Evolutionary conservation across 495 filamentous ascomycete species (phyloP).

Genomic region (Penicillium daleae): DNA sequence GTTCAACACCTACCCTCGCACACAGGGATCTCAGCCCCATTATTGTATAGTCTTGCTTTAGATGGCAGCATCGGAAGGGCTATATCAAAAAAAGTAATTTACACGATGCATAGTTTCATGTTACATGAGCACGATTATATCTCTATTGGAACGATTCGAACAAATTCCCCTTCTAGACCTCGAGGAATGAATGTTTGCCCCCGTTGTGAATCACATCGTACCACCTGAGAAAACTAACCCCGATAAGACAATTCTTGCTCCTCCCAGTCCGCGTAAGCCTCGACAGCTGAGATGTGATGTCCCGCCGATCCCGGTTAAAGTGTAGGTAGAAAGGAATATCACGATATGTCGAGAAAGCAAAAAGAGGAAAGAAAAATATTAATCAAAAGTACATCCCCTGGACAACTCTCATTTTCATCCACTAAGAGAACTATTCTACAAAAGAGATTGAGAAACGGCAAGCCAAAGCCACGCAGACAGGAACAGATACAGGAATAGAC

Average conservation of each 20-base stretch:
- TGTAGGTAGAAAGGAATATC: background rate
- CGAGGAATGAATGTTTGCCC: background rate
- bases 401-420: conserved; percentile 39
- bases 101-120: background rate
- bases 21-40: background rate
- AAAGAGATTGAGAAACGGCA: conserved; percentile 37
- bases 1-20: conserved; percentile 6
- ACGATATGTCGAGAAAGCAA: background rate
- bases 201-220: background rate
- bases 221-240: background rate
- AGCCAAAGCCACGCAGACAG: conserved; percentile 18
- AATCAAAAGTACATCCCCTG: conserved; percentile 16
- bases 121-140: background rate
- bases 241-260: too few relatives aligned
- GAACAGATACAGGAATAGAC: conserved; percentile 15
- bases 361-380: background rate
- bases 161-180: background rate
- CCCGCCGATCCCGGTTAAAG: too few relatives aligned
- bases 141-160: background rate
- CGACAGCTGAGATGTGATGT: background rate
- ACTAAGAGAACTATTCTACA: conserved; percentile 51
- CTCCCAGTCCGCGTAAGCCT: background rate
- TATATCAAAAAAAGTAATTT: background rate
- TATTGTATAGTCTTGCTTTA: background rate
- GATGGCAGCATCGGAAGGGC: background rate